Conservation (phyloP, 2,329 filamentous ascomycete species). For the Aspergillus ochraceus region DNA sequence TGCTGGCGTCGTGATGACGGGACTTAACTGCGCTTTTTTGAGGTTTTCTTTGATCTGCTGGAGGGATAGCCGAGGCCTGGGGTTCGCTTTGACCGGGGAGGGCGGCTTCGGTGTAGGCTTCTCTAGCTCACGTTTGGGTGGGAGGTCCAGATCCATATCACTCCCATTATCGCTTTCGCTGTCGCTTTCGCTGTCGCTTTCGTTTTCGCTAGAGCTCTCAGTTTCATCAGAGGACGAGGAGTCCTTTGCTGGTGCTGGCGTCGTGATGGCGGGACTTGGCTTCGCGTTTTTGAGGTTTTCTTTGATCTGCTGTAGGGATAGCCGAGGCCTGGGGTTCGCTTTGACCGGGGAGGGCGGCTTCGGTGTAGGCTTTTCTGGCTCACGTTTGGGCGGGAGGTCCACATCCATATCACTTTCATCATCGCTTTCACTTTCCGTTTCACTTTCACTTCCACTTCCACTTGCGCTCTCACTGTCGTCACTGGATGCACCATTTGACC, state of each 20-base stretch:
- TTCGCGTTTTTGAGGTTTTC: background rate
- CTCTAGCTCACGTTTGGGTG: background rate
- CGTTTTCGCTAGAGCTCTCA: background rate
- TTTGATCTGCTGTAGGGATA: background rate
- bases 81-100: background rate
- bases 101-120: background rate
- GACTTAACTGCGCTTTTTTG: background rate
- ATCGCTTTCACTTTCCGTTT: constrained; percentile 13
- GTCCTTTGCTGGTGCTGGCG: background rate
- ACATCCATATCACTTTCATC: constrained; percentile 7
- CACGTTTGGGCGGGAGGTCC: background rate
- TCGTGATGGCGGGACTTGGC: background rate
- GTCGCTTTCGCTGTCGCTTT: constrained; percentile 11
- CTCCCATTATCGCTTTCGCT: constrained; percentile 11
- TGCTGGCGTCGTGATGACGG: background rate
- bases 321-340: background rate
- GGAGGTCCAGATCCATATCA: background rate
- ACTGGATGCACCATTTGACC: background rate
- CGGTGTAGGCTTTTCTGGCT: background rate
- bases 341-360: background rate
- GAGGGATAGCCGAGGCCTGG: background rate
- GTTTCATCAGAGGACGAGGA: background rate
- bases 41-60: background rate
- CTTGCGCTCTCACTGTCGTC: constrained; percentile 7
- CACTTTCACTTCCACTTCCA: constrained; percentile 7